Base-by-base conservation (phyloP, 768 basidiomycete species). In the Amanita jacksonii region DNA sequence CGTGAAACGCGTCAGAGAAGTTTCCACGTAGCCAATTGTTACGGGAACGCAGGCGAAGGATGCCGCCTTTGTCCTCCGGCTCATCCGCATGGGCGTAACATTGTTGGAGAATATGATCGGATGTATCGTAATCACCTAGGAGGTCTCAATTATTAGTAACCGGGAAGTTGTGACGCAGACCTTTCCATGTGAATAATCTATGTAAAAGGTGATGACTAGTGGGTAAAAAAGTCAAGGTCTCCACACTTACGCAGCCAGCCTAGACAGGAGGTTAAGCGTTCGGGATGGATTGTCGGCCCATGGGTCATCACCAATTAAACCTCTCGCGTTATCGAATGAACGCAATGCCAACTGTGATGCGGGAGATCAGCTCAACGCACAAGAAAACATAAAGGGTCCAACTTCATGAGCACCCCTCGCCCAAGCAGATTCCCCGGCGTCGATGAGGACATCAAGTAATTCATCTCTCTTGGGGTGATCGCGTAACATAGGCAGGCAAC, bases 341-440 rank as follows among this genome's bases (percentile, higher is more conserved):
- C 74, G 73, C 24, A 77, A 66, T 3, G 81, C 79, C 30, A 81
- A 64, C 81, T 84, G 47, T 3, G 36, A 28, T 24, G 33, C 28
- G 22, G 12, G n/a, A 24, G 24, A 46, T 5, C 22, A 19, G 20
- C 18, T 5, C 45, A 31, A 4, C 8, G 27, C 22, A 15, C 7
- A n/a, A n/a, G n/a, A n/a, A n/a, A n/a, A n/a, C 10, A n/a, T 9
- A 16, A 25, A 39, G 24, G 18, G 13, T 51, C 38, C 41, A 55
- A 82, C 81, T 66, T 86, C 84, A 54, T 85, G 82, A 27, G 84
- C 84, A 18, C 84, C 84, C 41, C 81, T 70, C 6, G 74, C 70
- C 67, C 79, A 76, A 4, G 84, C 80, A 28, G 79, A 76, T 52
- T 83, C 79, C 1, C 80, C 82, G 16, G 82, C 81, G 41, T 81